Percentiles rank a stretch among this genome's conserved stretches.
Evolutionary conservation across 345 rosid genomes (phyloP).

Genomic region (Citrus sinensis): DNA sequence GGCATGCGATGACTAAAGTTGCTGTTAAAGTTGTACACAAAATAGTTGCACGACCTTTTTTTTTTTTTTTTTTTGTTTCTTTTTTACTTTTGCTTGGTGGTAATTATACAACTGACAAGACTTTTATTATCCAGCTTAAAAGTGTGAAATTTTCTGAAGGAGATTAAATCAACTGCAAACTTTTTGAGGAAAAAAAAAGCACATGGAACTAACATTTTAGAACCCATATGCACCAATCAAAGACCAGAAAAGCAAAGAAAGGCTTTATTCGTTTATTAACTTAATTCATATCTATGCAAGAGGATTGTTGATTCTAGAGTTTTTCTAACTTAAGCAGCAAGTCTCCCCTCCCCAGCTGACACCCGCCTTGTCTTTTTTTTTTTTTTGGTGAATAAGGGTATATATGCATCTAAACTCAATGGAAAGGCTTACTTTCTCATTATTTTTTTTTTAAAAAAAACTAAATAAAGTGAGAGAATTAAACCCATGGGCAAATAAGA

Average conservation of each 20-base stretch:
- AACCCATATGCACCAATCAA: constrained; percentile 21
- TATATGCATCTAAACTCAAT: too few species aligned
- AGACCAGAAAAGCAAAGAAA: constrained; percentile 9
- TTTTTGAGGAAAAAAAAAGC: constrained; percentile 2
- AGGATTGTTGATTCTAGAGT: not conserved
- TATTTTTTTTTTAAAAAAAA: too few species aligned
- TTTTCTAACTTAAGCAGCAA: constrained; percentile 21
- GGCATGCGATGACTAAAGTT: not conserved
- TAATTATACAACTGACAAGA: not conserved
- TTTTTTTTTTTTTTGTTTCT: not conserved
- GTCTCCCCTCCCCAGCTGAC: constrained; percentile 22
- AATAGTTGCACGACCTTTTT: not conserved
- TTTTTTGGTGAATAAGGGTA: too few species aligned
- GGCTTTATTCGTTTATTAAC: not conserved
- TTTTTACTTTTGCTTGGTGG: not conserved
- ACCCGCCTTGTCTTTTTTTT: not conserved
- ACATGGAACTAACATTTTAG: not conserved
- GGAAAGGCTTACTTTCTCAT: too few species aligned
- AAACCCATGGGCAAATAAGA: not conserved
- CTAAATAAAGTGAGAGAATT: not conserved
- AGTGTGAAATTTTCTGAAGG: not conserved
- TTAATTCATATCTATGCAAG: not conserved
- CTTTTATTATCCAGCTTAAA: constrained; percentile 3
- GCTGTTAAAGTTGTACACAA: not conserved
- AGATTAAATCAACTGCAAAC: not conserved